Evolutionary conservation across 2,329 filamentous ascomycete genomes (phyloP).

Genomic region (Colletotrichum sp.): DNA sequence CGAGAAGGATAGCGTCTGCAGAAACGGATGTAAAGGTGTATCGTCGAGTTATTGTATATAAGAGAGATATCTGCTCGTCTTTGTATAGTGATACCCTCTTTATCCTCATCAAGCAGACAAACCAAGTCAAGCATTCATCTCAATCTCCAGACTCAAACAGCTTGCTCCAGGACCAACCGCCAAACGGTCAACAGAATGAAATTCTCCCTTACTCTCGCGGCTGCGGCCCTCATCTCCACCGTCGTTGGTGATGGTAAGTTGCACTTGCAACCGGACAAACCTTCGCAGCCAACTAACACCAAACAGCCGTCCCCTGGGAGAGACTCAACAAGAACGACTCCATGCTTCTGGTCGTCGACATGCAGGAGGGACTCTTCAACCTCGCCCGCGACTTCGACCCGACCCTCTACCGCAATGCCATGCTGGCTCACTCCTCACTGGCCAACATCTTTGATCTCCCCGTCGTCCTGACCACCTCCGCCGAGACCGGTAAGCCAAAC

Average conservation of each 20-base stretch:
- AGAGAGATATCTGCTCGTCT: not conserved
- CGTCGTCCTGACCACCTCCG: conserved; percentile 73
- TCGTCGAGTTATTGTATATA: not conserved
- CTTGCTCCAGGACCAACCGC: not conserved
- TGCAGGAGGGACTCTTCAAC: conserved; percentile 40
- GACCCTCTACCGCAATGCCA: conserved; percentile 68
- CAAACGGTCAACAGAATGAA: conserved; percentile 9
- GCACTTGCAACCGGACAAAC: not conserved
- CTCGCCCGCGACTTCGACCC: conserved; percentile 69
- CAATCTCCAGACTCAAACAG: not conserved
- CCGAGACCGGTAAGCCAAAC: conserved; percentile 51
- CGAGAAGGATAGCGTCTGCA: not conserved
- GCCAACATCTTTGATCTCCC: conserved; percentile 72
- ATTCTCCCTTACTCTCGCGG: conserved; percentile 16
- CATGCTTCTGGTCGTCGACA: conserved; percentile 40
- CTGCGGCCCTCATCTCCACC: conserved; percentile 17
- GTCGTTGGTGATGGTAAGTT: conserved; percentile 3
- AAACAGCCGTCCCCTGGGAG: conserved; percentile 31
- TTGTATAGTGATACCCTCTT: not conserved
- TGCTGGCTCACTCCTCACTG: conserved; percentile 70
- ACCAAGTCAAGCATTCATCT: not conserved
- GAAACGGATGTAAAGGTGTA: no score
- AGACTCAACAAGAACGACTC: conserved; percentile 37
- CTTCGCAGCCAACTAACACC: not conserved
- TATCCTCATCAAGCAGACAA: conserved; percentile 18